Conservation (phyloP, 768 basidiomycete species). For the Tricholoma furcatifolium region DNA sequence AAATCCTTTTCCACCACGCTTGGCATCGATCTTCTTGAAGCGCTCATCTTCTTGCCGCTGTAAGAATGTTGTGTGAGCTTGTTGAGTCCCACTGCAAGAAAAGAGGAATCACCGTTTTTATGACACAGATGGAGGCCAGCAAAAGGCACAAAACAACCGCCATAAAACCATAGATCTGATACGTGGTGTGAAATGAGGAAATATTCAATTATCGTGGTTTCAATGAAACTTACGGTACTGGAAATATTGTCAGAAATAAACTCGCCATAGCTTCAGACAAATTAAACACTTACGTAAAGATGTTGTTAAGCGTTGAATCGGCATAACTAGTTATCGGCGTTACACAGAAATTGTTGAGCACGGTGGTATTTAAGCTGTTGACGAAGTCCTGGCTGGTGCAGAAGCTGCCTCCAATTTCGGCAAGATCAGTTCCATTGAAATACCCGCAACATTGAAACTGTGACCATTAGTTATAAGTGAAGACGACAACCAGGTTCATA, state of each 20-base stretch:
- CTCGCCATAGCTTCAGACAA: background rate
- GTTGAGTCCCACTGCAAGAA: background rate
- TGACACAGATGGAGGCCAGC: slow-evolving; percentile 81
- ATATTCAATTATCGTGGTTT: background rate
- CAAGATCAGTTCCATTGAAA: slow-evolving; percentile 61
- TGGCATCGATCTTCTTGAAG: slow-evolving; percentile 87
- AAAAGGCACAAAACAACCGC: slow-evolving; percentile 73
- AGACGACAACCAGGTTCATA: slow-evolving; percentile 28
- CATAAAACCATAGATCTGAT: slow-evolving; percentile 79
- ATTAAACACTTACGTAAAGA: slow-evolving; percentile 71
- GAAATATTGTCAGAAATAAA: slow-evolving; percentile 3
- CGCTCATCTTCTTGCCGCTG: slow-evolving; percentile 80
- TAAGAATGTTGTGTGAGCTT: slow-evolving; percentile 2
- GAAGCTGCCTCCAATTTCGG: slow-evolving; percentile 60
- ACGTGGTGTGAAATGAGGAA: background rate
- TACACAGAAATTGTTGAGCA: slow-evolving; percentile 63
- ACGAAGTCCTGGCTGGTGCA: slow-evolving; percentile 48
- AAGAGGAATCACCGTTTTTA: slow-evolving; percentile 60
- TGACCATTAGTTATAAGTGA: slow-evolving; percentile 1
- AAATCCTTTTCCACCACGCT: slow-evolving; percentile 84
- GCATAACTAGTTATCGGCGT: slow-evolving; percentile 64
- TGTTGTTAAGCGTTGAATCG: slow-evolving; percentile 72
- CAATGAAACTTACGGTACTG: slow-evolving; percentile 46
- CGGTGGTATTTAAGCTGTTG: slow-evolving; percentile 35
- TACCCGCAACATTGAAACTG: slow-evolving; percentile 88